phyloP scores from a whole-genome alignment of 1,284 basidiomycete genomes.

The Cystobasidium pallidum region DNA sequence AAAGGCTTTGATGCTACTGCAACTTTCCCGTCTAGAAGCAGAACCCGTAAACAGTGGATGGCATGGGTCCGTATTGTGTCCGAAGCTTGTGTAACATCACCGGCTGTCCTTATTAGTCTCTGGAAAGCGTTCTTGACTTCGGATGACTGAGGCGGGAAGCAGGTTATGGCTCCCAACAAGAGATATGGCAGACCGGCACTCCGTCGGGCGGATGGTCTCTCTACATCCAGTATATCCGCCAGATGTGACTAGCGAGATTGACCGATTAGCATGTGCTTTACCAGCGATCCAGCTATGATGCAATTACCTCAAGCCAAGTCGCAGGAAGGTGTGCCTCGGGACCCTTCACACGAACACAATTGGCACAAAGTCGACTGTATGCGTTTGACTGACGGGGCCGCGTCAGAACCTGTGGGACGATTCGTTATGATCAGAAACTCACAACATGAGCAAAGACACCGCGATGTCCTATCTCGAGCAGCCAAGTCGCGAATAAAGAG shows the following conservation, averaged over 20 bases:
- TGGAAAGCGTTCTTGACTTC: conserved; percentile 12
- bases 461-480: conserved; percentile 31
- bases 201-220: conserved; percentile 11
- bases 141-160: not conserved
- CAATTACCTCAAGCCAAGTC: conserved; percentile 2
- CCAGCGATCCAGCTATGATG: not conserved
- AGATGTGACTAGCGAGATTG: conserved; percentile 14
- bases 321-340: not conserved
- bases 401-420: too few relatives aligned
- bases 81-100: not conserved
- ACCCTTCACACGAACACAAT: not conserved
- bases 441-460: conserved; percentile 43
- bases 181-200: conserved; percentile 37
- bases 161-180: conserved; percentile 22
- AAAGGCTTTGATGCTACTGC: conserved; percentile 16
- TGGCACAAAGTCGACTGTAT: conserved; percentile 20
- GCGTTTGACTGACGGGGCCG: conserved; percentile 16
- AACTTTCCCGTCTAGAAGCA: conserved; percentile 39
- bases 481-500: conserved; percentile 27
- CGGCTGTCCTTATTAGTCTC: not conserved
- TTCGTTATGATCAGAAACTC: not conserved
- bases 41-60: conserved; percentile 33
- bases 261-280: too few relatives aligned
- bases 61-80: conserved; percentile 31
- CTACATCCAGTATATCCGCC: conserved; percentile 8